Evolutionary conservation across 768 basidiomycete species (phyloP), one percentile per base, ranked within the genome.

Genomic region (Suillus discolor): DNA sequence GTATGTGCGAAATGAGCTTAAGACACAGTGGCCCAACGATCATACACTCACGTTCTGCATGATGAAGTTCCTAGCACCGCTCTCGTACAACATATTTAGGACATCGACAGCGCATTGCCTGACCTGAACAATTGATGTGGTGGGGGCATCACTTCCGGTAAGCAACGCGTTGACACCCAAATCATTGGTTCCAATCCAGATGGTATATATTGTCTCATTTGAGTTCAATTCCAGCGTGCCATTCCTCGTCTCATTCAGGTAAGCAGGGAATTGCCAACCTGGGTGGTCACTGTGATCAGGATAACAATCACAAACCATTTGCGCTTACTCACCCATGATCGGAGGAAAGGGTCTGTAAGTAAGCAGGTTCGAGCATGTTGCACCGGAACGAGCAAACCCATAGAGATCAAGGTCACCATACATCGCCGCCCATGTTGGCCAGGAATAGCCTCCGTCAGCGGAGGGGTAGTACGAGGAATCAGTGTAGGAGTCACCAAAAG

Each of bases 111-210:
- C 85, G 69, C 89, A 90, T 20, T 71, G 71, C 23, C 84, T 80
- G 0, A 87, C 86, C 57, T 89, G 80, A 11, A 89, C 87, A 62
- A 90, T 72, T 1, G 85, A 88, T 18, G 86, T 85, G 1, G 76
- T 75, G 2, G 78, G 73, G 1, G 63, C 74, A 63, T 81, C 79
- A 23, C 78, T 77, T 1, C 87, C 87, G 0, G 85, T 87, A 13
- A 90, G 67, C 38, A 90, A 77, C 6, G 84, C 82, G 57, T 79
- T 79, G 13, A 72, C 80, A 2, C 89, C 89, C 5, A 90, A 80
- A 70, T 90, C 89, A 67, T 86, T 87, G 4, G 87, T 87, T 16
- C 89, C 88, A 65, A 90, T 87, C 89, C 89, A 91, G 8, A 90
- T 77, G 1, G 86, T 85, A 71, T 87, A 90, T 3, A 90, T 67